Base-by-base conservation (phyloP, 768 basidiomycete genomes). In the Daedaleopsis nitida region DNA sequence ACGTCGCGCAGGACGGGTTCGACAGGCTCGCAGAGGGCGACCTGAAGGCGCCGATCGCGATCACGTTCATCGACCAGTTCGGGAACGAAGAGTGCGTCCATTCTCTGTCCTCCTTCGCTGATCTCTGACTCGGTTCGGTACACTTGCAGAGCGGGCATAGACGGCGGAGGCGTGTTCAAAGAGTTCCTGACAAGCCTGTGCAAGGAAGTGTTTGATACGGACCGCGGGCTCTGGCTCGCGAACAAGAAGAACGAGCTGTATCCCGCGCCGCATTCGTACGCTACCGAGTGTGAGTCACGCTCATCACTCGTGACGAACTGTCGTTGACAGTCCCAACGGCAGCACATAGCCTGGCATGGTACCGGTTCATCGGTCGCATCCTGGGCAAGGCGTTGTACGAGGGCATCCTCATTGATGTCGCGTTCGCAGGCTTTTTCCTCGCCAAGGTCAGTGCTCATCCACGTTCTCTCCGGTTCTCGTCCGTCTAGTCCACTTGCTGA, bases 151-250 rank as follows among this genome's bases (percentile, higher is more conserved):
- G 87, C 89, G 17, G 96, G 96, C 0, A 96, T 98, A 35, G 96
- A 98, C 65, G 96, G 96, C 1, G 96, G 97, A 2, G 97, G 97
- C 0, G 88, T 98, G 5, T 98, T 97, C 80, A 99, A 98, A 72
- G 97, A 98, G 73, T 97, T 98, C 67, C 84, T 98, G 69, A 99
- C 95, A 1, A 92, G 90, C 14, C 74, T 99, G 17, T 89, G 88
- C 59, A 94, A 91, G 69, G 96, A 98, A 72, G 96, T 92, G 0
- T 98, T 99, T 63, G 94, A 99, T 69, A 89, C 91, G 1, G 87
- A 98, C 69, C 86, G 94, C 5, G 97, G 97, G 11, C 77, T 99
- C 5, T 99, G 97, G 97, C 79, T 96, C 27, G 86, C 85, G 27
- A 99, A 89, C 59, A 85, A 86, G 73, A 91, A 94, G 74, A 92